Percentiles rank a stretch among this genome's conserved stretches.
Evolutionary conservation across 176 grass and related monocot genomes (phyloP).

Genomic region (Triticum aestivum): DNA sequence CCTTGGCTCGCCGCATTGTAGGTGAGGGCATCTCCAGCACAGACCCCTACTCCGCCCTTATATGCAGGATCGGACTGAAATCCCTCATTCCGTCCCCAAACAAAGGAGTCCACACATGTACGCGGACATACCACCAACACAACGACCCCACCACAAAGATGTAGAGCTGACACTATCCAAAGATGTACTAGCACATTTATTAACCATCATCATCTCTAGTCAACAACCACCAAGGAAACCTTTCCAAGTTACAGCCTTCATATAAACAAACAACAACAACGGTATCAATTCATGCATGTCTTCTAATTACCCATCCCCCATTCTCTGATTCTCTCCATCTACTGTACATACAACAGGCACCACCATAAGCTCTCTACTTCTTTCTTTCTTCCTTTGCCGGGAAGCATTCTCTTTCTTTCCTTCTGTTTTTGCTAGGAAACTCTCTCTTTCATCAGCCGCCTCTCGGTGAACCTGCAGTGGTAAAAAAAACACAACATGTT

Average conservation of each 20-base stretch:
- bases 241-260: background rate
- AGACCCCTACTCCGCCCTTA: too few relatives aligned
- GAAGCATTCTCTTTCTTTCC: background rate
- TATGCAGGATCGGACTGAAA: too few relatives aligned
- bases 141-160: too few relatives aligned
- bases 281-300: background rate
- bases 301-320: background rate
- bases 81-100: too few relatives aligned
- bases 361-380: background rate
- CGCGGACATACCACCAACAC: too few relatives aligned
- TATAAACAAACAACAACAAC: background rate
- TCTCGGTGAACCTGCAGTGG: constrained; percentile 13
- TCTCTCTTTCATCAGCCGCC: background rate
- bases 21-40: too few relatives aligned
- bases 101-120: too few relatives aligned
- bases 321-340: background rate
- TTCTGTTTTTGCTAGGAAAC: too few relatives aligned
- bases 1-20: too few relatives aligned
- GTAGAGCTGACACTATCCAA: background rate
- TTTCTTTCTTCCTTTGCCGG: background rate
- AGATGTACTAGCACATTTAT: background rate
- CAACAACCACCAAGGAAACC: background rate
- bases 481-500: background rate
- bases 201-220: background rate
- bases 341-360: background rate